Evolutionary conservation across 805 yeast species (phyloP).

Genomic region (Myxozyma monticola): DNA sequence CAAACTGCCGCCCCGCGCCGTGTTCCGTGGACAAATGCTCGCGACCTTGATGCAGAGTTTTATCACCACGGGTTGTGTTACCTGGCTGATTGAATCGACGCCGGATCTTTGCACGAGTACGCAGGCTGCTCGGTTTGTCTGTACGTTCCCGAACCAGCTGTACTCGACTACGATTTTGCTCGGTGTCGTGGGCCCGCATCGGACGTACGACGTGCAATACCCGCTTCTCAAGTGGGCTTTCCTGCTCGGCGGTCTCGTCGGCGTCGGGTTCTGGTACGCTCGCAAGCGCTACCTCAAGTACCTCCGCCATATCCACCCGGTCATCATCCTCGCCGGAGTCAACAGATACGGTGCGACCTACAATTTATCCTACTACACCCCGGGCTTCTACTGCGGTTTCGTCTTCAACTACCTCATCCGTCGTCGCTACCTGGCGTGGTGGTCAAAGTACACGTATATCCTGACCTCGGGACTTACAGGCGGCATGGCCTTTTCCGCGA

Average conservation of each 20-base stretch:
- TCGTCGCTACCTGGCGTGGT: too few species aligned
- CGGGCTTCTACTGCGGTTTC: too few species aligned
- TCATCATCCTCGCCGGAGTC: constrained; percentile 31
- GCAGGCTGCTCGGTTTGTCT: constrained; percentile 31
- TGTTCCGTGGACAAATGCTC: constrained; percentile 53
- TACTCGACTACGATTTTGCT: constrained; percentile 32
- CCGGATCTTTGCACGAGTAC: constrained; percentile 31
- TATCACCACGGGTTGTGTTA: constrained; percentile 50
- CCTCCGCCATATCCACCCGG: constrained; percentile 26
- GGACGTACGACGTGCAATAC: constrained; percentile 31
- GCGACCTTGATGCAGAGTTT: constrained; percentile 58
- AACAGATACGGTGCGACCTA: constrained; percentile 21
- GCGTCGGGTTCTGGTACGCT: constrained; percentile 21
- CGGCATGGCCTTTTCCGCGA: constrained; percentile 63
- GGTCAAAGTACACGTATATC: constrained; percentile 67
- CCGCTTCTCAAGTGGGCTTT: constrained; percentile 30
- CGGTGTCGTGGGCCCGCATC: constrained; percentile 34
- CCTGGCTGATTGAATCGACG: constrained; percentile 44
- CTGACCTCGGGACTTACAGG: constrained; percentile 65
- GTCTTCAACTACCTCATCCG: constrained; percentile 59
- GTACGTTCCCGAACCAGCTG: constrained; percentile 33
- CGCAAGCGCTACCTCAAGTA: constrained; percentile 6
- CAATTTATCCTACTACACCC: constrained; percentile 38
- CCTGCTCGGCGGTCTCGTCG: constrained; percentile 30
- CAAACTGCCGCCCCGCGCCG: constrained; percentile 52